Evolutionary conservation across 768 basidiomycete species (phyloP).

Genomic region (Tulasnella sp.): DNA sequence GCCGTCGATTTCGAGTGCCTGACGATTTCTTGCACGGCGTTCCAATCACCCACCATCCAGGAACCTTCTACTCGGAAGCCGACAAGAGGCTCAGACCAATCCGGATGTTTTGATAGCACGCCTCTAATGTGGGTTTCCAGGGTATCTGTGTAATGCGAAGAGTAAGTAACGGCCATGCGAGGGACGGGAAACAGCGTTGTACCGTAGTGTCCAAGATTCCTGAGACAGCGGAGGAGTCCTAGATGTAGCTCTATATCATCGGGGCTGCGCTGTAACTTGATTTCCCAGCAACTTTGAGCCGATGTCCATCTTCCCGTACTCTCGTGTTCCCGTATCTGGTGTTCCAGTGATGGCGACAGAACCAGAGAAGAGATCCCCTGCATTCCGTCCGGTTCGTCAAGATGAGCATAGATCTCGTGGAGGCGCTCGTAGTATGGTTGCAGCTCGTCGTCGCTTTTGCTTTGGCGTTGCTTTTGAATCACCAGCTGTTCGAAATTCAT

Average conservation of each 20-base stretch:
- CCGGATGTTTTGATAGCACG: slow-evolving; percentile 69
- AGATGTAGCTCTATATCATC: slow-evolving; percentile 81
- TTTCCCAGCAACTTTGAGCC: slow-evolving; percentile 99
- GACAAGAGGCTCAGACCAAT: slow-evolving; percentile 65
- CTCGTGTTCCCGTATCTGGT: slow-evolving; percentile 96
- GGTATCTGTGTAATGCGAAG: slow-evolving; percentile 41
- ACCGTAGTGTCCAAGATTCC: slow-evolving; percentile 97
- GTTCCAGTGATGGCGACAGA: slow-evolving; percentile 78
- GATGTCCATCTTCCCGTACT: slow-evolving; percentile 95
- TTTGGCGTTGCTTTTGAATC: slow-evolving; percentile 33
- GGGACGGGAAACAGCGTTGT: slow-evolving; percentile 22
- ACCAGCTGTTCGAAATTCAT: slow-evolving; percentile 92
- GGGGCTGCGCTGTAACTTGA: slow-evolving; percentile 78
- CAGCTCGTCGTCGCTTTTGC: slow-evolving; percentile 36
- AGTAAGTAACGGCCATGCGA: not conserved
- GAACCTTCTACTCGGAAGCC: slow-evolving; percentile 87
- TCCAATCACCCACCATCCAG: slow-evolving; percentile 94
- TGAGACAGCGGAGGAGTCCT: slow-evolving; percentile 78
- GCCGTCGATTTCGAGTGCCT: slow-evolving; percentile 31
- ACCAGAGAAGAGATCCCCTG: slow-evolving; percentile 88
- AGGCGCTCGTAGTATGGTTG: slow-evolving; percentile 73
- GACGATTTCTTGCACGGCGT: slow-evolving; percentile 55
- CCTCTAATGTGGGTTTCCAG: slow-evolving; percentile 89
- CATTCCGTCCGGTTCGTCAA: slow-evolving; percentile 99
- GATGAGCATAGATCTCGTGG: slow-evolving; percentile 89